Evolutionary conservation across 352 stramenopile genomes (phyloP).

Genomic region (Phytophthora vignae): DNA sequence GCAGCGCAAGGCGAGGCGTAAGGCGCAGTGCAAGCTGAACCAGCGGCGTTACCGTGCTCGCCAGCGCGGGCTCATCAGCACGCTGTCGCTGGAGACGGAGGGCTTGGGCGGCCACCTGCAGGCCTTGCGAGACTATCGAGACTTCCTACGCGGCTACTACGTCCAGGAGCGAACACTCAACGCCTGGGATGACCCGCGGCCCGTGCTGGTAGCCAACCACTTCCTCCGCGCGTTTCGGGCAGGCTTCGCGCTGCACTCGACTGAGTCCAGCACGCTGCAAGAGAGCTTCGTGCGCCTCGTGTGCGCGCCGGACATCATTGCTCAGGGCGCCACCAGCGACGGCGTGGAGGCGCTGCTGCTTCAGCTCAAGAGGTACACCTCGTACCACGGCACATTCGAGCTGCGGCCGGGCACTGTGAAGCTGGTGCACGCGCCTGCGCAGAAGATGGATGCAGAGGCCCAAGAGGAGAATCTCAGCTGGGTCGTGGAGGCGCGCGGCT

Average conservation of each 20-base stretch:
- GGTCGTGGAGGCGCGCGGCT: conserved; percentile 47
- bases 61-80: conserved; percentile 69
- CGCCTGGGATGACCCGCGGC: conserved; percentile 23
- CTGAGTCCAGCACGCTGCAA: conserved; percentile 61
- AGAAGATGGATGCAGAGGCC: conserved; percentile 6
- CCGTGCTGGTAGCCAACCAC: conserved; percentile 54
- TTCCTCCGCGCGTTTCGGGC: conserved; percentile 62
- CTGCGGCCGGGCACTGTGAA: conserved; percentile 25
- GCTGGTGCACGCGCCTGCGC: conserved; percentile 39
- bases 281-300: conserved; percentile 66
- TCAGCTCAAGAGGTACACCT: conserved; percentile 77
- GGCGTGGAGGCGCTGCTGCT: conserved; percentile 53
- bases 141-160: conserved; percentile 51
- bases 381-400: conserved; percentile 69
- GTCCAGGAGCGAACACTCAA: not conserved
- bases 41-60: conserved; percentile 72
- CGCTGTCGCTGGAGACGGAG: conserved; percentile 65
- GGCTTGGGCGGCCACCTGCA: conserved; percentile 53
- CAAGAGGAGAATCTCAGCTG: conserved; percentile 35
- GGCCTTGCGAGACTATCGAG: conserved; percentile 58
- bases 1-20: conserved; percentile 65
- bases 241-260: conserved; percentile 74
- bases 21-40: conserved; percentile 82
- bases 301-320: conserved; percentile 43
- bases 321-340: conserved; percentile 43